Conservation (phyloP, 805 yeast genomes). For the Allodekkera sacchari region DNA sequence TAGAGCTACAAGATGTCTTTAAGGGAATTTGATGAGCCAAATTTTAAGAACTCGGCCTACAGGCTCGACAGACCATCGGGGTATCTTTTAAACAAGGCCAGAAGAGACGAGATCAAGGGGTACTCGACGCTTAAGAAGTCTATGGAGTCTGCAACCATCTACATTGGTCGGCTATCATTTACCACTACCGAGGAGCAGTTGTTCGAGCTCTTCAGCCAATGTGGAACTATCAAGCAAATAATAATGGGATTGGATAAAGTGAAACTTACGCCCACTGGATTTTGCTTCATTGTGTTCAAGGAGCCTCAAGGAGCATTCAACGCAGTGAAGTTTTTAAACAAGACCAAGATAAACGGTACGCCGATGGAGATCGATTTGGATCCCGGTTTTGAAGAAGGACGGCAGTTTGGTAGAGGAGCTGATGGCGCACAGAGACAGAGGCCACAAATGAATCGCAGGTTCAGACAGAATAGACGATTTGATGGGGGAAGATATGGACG, state of each 20-base stretch:
- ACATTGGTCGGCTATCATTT: conserved; percentile 85
- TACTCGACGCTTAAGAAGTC: conserved; percentile 60
- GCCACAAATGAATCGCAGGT: too few relatives aligned
- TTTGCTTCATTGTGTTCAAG: conserved; percentile 82
- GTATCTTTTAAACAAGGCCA: conserved; percentile 60
- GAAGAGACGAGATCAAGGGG: conserved; percentile 39
- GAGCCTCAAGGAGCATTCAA: conserved; percentile 64
- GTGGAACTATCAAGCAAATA: conserved; percentile 70
- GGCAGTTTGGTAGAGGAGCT: conserved; percentile 91
- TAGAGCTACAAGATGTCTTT: too few relatives aligned
- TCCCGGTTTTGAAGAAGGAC: conserved; percentile 92
- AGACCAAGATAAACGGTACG: conserved; percentile 78
- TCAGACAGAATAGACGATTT: conserved; percentile 9
- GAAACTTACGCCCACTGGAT: conserved; percentile 92
- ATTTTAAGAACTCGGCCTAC: conserved; percentile 54
- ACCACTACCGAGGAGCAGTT: conserved; percentile 94
- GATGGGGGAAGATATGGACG: conserved; percentile 5
- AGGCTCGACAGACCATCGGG: conserved; percentile 67
- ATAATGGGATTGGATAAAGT: conserved; percentile 93
- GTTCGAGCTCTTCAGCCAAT: conserved; percentile 74
- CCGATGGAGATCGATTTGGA: conserved; percentile 82
- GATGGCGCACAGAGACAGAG: conserved; percentile 82
- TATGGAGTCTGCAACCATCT: conserved; percentile 64
- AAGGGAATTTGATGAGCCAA: conserved; percentile 41
- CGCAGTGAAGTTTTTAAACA: conserved; percentile 75